Percentiles rank a stretch among this genome's conserved stretches.
These are phyloP conservation scores for Blastocrithidia nonstop DNA, from an alignment of 208 protist genomes.

Conservation along the genomic window DNA sequence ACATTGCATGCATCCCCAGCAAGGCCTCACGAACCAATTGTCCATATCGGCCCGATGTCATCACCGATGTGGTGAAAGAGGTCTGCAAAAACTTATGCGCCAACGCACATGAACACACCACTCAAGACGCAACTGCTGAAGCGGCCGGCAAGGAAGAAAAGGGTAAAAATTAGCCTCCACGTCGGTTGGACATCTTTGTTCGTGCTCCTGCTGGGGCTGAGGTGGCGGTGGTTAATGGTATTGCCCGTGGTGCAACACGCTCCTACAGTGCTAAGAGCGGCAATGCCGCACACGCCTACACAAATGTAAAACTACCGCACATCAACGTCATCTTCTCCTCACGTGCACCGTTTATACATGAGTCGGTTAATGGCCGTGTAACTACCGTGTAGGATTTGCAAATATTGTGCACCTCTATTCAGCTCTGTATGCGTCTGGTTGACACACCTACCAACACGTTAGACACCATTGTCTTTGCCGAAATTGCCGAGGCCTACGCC, in stretches of 20 bases:
- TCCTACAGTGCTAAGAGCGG: slow-evolving; percentile 34
- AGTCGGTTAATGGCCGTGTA: slow-evolving; percentile 10
- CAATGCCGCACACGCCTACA: slow-evolving; percentile 12
- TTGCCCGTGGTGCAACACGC: slow-evolving; percentile 25
- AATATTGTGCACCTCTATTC: slow-evolving; percentile 32
- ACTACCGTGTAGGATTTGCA: slow-evolving; percentile 19
- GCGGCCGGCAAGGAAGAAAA: no score
- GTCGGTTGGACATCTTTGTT: slow-evolving; percentile 38
- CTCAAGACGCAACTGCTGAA: no score
- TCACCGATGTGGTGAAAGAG: slow-evolving; percentile 15
- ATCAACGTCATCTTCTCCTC: slow-evolving; percentile 35
- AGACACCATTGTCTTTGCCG: slow-evolving; percentile 52
- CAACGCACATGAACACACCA: no score
- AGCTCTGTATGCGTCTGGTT: slow-evolving; percentile 72
- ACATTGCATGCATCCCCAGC: slow-evolving; percentile 26
- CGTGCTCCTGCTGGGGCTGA: slow-evolving; percentile 17
- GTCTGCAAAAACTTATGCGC: no score
- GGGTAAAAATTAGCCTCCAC: neutral
- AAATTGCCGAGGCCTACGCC: slow-evolving; percentile 38
- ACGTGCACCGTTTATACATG: slow-evolving; percentile 16
- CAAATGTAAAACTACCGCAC: slow-evolving; percentile 5
- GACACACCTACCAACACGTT: slow-evolving; percentile 64
- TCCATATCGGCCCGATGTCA: slow-evolving; percentile 38
- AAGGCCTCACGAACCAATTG: slow-evolving; percentile 50
- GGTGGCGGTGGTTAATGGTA: slow-evolving; percentile 20